These are phyloP conservation scores for Candida oleophila DNA, from an alignment of 805 yeast genomes.

Conservation along the genomic window DNA sequence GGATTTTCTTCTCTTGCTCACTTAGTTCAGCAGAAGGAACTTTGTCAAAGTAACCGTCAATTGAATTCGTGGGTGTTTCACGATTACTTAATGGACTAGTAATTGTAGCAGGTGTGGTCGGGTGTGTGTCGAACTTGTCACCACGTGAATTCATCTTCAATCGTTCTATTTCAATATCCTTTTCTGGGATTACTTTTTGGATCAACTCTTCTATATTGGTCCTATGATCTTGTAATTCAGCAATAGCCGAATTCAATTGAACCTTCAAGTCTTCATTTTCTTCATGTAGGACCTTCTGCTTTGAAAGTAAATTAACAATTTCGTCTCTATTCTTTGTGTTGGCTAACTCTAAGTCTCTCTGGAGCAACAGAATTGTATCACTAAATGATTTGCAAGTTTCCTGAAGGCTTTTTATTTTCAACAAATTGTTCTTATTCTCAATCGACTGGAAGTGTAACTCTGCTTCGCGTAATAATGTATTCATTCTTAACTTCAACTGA, in stretches of 20 bases:
- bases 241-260: constrained; percentile 6
- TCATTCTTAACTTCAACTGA: constrained; percentile 13
- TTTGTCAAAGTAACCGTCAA: background rate
- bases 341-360: constrained; percentile 11
- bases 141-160: constrained; percentile 12
- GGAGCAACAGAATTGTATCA: constrained; percentile 9
- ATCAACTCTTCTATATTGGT: constrained; percentile 11
- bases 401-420: constrained; percentile 8
- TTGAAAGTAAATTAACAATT: constrained; percentile 10
- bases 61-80: background rate
- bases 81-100: background rate
- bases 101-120: background rate
- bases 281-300: constrained; percentile 7
- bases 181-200: constrained; percentile 18
- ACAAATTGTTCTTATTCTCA: constrained; percentile 9
- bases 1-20: constrained; percentile 10
- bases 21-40: background rate
- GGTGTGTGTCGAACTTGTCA: constrained; percentile 10
- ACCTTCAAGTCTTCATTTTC: constrained; percentile 11
- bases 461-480: constrained; percentile 12
- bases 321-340: constrained; percentile 8
- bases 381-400: constrained; percentile 7
- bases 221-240: constrained; percentile 9
- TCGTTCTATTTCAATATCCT: constrained; percentile 19
- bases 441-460: constrained; percentile 7